These are phyloP conservation scores for Cornus florida DNA, from an alignment of 148 eudicot genomes.

Conservation along the genomic window DNA sequence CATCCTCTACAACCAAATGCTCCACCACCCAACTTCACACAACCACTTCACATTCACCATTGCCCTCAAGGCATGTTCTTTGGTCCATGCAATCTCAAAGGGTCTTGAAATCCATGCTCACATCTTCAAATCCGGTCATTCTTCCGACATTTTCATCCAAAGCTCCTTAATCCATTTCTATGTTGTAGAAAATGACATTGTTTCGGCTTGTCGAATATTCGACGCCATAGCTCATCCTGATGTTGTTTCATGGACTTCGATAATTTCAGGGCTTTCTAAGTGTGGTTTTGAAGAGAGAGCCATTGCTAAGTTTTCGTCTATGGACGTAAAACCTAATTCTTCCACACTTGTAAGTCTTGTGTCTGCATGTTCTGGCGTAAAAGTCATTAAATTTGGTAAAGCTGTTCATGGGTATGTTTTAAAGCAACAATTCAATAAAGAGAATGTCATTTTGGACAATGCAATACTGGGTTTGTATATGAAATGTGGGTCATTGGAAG, in stretches of 20 bases:
- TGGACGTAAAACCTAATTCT: slow-evolving; percentile 28
- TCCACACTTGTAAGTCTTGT: slow-evolving; percentile 22
- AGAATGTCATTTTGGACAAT: slow-evolving; percentile 6
- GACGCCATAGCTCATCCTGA: slow-evolving; percentile 12
- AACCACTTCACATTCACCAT: slow-evolving; percentile 26
- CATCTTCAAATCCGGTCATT: slow-evolving; percentile 14
- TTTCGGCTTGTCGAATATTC: slow-evolving; percentile 18
- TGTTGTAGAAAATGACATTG: background rate
- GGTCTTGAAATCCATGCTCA: slow-evolving; percentile 28
- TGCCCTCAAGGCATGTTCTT: slow-evolving; percentile 26
- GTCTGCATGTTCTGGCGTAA: slow-evolving; percentile 19
- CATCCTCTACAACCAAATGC: slow-evolving; percentile 22
- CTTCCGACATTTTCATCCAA: slow-evolving; percentile 19
- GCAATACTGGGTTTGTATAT: slow-evolving; percentile 21
- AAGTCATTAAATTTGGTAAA: slow-evolving; percentile 18
- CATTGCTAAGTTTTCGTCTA: slow-evolving; percentile 13
- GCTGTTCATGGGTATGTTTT: slow-evolving; percentile 25
- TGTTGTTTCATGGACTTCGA: slow-evolving; percentile 30
- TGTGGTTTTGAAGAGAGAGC: slow-evolving; percentile 19
- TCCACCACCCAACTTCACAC: slow-evolving; percentile 21
- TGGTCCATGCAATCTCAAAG: background rate
- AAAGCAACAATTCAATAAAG: slow-evolving; percentile 10
- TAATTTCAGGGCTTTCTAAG: slow-evolving; percentile 24
- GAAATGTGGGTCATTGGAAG: slow-evolving; percentile 15
- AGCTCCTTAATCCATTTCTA: slow-evolving; percentile 23